phyloP scores from a whole-genome alignment of 1,284 basidiomycete species.

The Leccinum pachyderme region DNA sequence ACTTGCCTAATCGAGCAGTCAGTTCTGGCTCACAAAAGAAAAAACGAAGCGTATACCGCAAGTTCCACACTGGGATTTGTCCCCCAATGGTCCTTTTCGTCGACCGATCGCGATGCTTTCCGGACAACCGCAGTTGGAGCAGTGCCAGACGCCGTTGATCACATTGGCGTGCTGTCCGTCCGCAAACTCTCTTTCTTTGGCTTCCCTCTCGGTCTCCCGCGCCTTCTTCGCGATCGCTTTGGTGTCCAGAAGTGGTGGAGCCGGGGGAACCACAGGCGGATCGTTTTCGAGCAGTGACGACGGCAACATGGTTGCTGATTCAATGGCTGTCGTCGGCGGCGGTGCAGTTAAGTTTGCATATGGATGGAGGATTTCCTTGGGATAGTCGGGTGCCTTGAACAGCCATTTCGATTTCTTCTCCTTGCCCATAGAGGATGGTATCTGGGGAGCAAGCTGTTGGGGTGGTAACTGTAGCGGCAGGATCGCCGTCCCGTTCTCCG shows the following conservation, averaged over 20 bases:
- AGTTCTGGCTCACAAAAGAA: conserved; percentile 3
- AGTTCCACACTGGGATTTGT: conserved; percentile 87
- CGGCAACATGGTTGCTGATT: conserved; percentile 53
- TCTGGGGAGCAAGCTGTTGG: conserved; percentile 38
- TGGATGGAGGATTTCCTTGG: conserved; percentile 51
- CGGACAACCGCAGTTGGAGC: conserved; percentile 88
- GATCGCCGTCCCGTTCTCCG: conserved; percentile 68
- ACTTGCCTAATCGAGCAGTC: conserved; percentile 58
- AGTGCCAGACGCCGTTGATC: conserved; percentile 88
- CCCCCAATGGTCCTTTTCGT: conserved; percentile 85
- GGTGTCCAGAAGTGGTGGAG: conserved; percentile 42
- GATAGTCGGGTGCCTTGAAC: conserved; percentile 68
- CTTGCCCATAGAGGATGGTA: conserved; percentile 43
- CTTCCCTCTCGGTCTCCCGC: conserved; percentile 76
- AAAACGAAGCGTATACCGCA: conserved; percentile 65
- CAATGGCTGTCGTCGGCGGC: conserved; percentile 64
- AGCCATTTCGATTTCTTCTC: conserved; percentile 70
- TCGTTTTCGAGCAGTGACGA: conserved; percentile 52
- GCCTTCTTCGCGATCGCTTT: conserved; percentile 52
- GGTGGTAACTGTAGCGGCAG: conserved; percentile 51
- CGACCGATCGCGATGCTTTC: conserved; percentile 81
- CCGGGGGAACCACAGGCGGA: conserved; percentile 40
- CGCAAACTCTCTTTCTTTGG: conserved; percentile 77
- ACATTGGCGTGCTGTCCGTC: conserved; percentile 80
- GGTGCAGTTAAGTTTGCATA: conserved; percentile 58